A percentile compares a stretch with the other conserved stretches of the same genome.
These are phyloP conservation scores for Fragosphaeria purpurea DNA, from an alignment of 2,329 filamentous ascomycete genomes.

Conservation along the genomic window DNA sequence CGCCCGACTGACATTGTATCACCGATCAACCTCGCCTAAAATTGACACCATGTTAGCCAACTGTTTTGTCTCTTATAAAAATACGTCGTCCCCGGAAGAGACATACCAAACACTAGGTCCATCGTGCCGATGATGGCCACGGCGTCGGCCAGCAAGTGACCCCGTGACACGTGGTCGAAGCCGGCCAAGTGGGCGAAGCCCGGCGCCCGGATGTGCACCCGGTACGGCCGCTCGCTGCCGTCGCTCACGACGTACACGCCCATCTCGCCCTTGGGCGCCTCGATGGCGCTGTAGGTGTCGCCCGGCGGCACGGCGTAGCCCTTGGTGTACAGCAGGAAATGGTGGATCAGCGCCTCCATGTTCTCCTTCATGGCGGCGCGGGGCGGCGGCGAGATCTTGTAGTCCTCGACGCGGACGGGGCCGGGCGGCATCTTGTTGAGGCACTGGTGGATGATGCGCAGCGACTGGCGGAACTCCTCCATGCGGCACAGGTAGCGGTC, in stretches of 20 bases:
- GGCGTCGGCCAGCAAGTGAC: slow-evolving; percentile 89
- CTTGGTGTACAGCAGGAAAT: slow-evolving; percentile 98
- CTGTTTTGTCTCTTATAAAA: not conserved
- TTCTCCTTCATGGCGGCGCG: slow-evolving; percentile 99
- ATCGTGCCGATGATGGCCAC: slow-evolving; percentile 90
- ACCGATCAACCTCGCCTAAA: slow-evolving; percentile 52
- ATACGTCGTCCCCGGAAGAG: not conserved
- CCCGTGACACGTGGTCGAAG: slow-evolving; percentile 87
- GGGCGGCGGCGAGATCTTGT: slow-evolving; percentile 96
- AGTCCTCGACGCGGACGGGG: slow-evolving; percentile 92
- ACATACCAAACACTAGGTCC: slow-evolving; percentile 79
- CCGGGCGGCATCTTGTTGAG: slow-evolving; percentile 97
- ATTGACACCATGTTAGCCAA: slow-evolving; percentile 22
- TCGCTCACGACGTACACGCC: slow-evolving; percentile 94
- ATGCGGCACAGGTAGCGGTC: slow-evolving; percentile 98
- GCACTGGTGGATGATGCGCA: slow-evolving; percentile 97
- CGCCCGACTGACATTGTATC: slow-evolving; percentile 26
- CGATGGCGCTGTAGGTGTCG: slow-evolving; percentile 95
- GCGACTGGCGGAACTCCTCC: slow-evolving; percentile 98
- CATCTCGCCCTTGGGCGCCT: slow-evolving; percentile 99
- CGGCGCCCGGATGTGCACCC: slow-evolving; percentile 93
- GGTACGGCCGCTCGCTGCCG: slow-evolving; percentile 89
- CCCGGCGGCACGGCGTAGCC: slow-evolving; percentile 94
- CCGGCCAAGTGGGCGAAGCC: slow-evolving; percentile 91
- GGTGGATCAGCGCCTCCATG: slow-evolving; percentile 99